Percentiles rank a stretch among this genome's conserved stretches.
These are phyloP conservation scores for Anastatica hierochuntica DNA, from an alignment of 345 rosid genomes.

Conservation along the genomic window DNA sequence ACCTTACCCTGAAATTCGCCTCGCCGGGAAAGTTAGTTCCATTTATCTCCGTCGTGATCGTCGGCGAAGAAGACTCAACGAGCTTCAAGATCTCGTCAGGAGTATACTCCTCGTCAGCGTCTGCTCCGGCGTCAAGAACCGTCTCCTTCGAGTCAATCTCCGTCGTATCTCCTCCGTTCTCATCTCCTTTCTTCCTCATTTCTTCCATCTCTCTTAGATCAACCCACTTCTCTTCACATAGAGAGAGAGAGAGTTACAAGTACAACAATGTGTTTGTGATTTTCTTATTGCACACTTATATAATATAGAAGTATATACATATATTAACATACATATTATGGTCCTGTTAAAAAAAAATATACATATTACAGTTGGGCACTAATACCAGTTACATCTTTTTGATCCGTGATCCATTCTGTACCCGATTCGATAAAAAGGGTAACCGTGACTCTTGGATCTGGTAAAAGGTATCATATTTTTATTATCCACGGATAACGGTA, in stretches of 20 bases:
- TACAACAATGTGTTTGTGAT: not conserved
- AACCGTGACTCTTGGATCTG: too few species aligned
- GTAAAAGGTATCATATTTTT: too few species aligned
- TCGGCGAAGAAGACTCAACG: conserved; percentile 34
- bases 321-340: too few species aligned
- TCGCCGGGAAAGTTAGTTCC: not conserved
- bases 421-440: too few species aligned
- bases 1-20: conserved; percentile 37
- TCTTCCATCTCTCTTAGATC: conserved; percentile 24
- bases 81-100: conserved; percentile 44
- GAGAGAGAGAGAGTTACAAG: not conserved
- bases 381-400: too few species aligned
- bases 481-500: too few species aligned
- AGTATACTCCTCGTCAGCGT: conserved; percentile 27
- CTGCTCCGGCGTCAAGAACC: conserved; percentile 1
- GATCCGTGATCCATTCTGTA: too few species aligned
- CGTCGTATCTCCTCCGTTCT: not conserved
- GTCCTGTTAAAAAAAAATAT: too few species aligned
- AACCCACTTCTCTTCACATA: not conserved
- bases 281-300: not conserved
- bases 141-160: conserved; percentile 7
- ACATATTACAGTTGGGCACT: too few species aligned
- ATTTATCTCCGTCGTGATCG: not conserved
- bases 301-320: too few species aligned
- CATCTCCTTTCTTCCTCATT: conserved; percentile 17